phyloP scores from a whole-genome alignment of 164 flowering plant species.

The Protea cynaroides region DNA sequence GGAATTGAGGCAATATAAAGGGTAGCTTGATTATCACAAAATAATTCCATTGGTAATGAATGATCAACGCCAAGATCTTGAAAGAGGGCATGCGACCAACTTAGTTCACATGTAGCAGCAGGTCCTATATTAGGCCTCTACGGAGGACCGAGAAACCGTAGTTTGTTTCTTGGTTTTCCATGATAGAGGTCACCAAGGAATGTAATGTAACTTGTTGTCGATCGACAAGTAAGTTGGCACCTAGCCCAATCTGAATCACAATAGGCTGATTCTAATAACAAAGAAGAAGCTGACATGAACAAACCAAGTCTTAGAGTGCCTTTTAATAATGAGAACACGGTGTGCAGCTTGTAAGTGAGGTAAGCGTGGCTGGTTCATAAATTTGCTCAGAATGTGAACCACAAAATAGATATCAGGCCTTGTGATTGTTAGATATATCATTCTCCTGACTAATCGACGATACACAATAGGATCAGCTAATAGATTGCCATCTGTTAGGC shows the following conservation, averaged over 20 bases:
- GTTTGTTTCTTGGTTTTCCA: background rate
- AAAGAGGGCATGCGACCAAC: background rate
- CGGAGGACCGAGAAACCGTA: background rate
- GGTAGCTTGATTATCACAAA: constrained; percentile 1
- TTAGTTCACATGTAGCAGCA: constrained; percentile 1
- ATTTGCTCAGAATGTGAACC: background rate
- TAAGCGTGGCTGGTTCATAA: background rate
- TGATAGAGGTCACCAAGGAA: background rate
- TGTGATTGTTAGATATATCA: background rate
- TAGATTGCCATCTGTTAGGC: background rate
- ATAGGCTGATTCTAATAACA: background rate
- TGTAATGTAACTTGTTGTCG: background rate
- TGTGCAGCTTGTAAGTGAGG: background rate
- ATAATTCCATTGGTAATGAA: background rate
- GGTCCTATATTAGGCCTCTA: constrained; percentile 4
- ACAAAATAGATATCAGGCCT: background rate
- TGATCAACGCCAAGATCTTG: background rate
- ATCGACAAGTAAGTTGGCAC: background rate
- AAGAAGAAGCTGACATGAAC: background rate
- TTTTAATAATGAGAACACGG: background rate
- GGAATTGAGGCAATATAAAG: background rate
- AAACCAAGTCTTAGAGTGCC: background rate
- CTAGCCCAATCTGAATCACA: background rate
- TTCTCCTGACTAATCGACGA: background rate
- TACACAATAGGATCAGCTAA: background rate